phyloP scores from a whole-genome alignment of 148 eudicot genomes.

The Rheum nobile region DNA sequence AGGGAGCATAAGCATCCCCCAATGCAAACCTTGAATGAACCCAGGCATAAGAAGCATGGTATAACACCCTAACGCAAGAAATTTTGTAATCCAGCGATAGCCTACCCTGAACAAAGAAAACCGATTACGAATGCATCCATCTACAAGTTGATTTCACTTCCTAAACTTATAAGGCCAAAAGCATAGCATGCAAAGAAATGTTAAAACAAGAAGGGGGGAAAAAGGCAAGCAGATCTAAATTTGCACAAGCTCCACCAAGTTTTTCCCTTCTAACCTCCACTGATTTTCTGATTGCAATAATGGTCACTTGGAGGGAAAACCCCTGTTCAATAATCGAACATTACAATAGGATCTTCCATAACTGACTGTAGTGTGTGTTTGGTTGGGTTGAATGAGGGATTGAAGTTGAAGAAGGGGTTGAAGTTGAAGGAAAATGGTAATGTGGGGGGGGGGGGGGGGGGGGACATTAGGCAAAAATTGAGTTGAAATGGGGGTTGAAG shows the following conservation, averaged over 20 bases:
- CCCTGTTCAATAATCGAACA: neutral
- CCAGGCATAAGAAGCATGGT: constrained; percentile 46
- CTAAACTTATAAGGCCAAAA: neutral
- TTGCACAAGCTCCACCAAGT: neutral
- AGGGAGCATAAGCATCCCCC: neutral
- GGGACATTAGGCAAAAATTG: too few relatives aligned
- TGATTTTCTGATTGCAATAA: neutral
- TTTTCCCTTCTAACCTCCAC: neutral
- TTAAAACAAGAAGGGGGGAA: neutral
- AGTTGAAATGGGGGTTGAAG: too few relatives aligned
- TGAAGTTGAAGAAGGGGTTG: too few relatives aligned
- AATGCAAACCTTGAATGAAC: constrained; percentile 48
- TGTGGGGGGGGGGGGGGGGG: too few relatives aligned
- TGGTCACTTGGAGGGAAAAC: too few relatives aligned
- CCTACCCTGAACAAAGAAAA: constrained; percentile 54
- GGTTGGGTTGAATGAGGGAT: too few relatives aligned
- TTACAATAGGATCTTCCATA: neutral
- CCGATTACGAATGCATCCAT: neutral
- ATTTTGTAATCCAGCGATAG: constrained; percentile 46
- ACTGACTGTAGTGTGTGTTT: neutral
- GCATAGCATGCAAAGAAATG: constrained; percentile 10
- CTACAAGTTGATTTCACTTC: neutral
- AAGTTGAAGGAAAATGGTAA: neutral
- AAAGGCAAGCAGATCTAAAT: neutral
- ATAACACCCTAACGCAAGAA: constrained; percentile 53